A percentile compares a stretch with the other conserved stretches of the same genome.
Evolutionary conservation across 352 stramenopile genomes (phyloP).

Genomic region (Phytophthora nicotianae): DNA sequence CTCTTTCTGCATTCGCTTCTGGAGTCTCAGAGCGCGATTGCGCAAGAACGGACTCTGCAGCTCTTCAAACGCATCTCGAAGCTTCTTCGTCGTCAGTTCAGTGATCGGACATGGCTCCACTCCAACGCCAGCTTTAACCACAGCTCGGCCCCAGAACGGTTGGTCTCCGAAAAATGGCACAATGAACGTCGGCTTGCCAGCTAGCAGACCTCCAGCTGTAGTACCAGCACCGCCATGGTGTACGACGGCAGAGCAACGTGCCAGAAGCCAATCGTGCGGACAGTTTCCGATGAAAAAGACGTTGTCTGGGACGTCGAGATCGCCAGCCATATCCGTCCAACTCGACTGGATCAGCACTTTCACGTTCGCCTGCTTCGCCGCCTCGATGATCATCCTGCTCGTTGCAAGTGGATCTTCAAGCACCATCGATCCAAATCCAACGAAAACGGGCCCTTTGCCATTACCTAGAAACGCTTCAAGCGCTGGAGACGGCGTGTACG

Average conservation of each 20-base stretch:
- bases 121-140: slow-evolving; percentile 80
- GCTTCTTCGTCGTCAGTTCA: slow-evolving; percentile 77
- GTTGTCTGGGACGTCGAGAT: slow-evolving; percentile 45
- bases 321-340: slow-evolving; percentile 74
- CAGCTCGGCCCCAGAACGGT: slow-evolving; percentile 91
- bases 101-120: slow-evolving; percentile 82
- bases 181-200: slow-evolving; percentile 92
- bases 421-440: slow-evolving; percentile 94
- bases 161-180: slow-evolving; percentile 95
- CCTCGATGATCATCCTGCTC: slow-evolving; percentile 84
- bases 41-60: slow-evolving; percentile 57
- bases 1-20: slow-evolving; percentile 67
- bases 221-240: slow-evolving; percentile 84
- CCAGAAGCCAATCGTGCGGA: slow-evolving; percentile 92
- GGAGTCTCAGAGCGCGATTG: slow-evolving; percentile 49
- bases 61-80: slow-evolving; percentile 71
- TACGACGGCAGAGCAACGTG: slow-evolving; percentile 84
- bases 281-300: slow-evolving; percentile 68
- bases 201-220: slow-evolving; percentile 85
- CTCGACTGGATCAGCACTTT: slow-evolving; percentile 89
- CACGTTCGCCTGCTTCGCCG: slow-evolving; percentile 52
- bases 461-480: slow-evolving; percentile 59
- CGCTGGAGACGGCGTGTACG: slow-evolving; percentile 50
- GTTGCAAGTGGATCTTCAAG: slow-evolving; percentile 76
- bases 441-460: slow-evolving; percentile 82